These are phyloP conservation scores for Euphorbia corollata DNA, from an alignment of 441 rosid genomes.

Conservation along the genomic window DNA sequence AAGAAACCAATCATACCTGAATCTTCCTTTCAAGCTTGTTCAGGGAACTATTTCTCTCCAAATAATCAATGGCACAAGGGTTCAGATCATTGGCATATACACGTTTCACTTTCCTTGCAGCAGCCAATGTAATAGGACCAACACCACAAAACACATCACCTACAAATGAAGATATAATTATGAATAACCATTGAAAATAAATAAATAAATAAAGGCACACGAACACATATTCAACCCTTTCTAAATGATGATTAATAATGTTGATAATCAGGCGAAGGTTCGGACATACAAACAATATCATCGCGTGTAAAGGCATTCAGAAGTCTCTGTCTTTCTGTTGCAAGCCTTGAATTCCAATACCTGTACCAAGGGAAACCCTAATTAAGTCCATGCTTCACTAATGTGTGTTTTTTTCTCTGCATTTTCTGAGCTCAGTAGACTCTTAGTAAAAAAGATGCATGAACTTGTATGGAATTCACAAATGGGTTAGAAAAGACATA, in stretches of 20 bases:
- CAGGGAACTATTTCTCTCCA: slow-evolving; percentile 64
- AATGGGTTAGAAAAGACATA: slow-evolving; percentile 29
- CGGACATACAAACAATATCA: slow-evolving; percentile 77
- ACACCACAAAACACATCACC: slow-evolving; percentile 88
- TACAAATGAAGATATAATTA: slow-evolving; percentile 23
- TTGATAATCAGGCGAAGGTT: slow-evolving; percentile 17
- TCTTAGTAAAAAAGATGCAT: not conserved
- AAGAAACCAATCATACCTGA: slow-evolving; percentile 35
- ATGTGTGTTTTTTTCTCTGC: not conserved
- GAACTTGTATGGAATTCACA: slow-evolving; percentile 10
- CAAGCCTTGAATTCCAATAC: slow-evolving; percentile 92
- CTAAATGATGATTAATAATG: not conserved
- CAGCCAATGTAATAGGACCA: slow-evolving; percentile 76
- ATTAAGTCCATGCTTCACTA: not conserved
- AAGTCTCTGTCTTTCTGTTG: slow-evolving; percentile 81
- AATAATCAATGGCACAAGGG: slow-evolving; percentile 65
- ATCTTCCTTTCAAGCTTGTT: slow-evolving; percentile 76
- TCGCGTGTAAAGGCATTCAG: slow-evolving; percentile 46
- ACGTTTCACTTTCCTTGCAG: slow-evolving; percentile 71
- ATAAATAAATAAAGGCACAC: not conserved
- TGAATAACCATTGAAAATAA: slow-evolving; percentile 5
- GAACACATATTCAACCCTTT: not conserved
- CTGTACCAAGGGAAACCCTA: slow-evolving; percentile 33
- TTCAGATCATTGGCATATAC: slow-evolving; percentile 94
- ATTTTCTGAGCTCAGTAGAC: no score